Base-by-base conservation (phyloP, 371 early-diverging fungal genomes). In the Mucor piriformis region DNA sequence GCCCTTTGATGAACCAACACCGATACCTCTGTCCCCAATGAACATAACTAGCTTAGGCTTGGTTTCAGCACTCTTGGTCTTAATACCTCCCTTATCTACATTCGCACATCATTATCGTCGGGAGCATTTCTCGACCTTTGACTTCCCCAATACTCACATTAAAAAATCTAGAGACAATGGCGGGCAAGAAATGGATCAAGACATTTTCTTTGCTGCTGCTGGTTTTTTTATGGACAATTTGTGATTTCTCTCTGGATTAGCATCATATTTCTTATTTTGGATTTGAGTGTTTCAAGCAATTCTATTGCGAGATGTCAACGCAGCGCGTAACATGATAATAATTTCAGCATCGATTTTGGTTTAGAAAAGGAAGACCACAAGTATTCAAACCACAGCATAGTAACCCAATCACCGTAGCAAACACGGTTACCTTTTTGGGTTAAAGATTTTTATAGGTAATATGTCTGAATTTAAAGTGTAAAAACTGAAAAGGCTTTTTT, bases 101-200 rank as follows among this genome's bases (percentile, higher is more conserved):
- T 57, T 66, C 23, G 40, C 52, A 6, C 12, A 37, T 0, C 66
- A 66, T n/a, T 66, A 66, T 29, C 56, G 50, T 12, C 13, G 59
- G 15, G 42, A 64, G 2, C 64, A 64, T 3, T 6, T 58, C 8
- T 15, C 50, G 6, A 16, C 25, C 10, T 37, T 54, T 49, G 50
- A 59, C 16, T 64, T 64, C 23, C 50, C 59, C 0, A 50, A 33
- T 32, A 44, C 53, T 1, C 12, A 44, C 7, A 10, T 59, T 2
- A 13, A 16, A 23, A 6, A 12, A 4, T 18, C 1, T 32, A 7
- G 20, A 20, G 10, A 16, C 1, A 10, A 1, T 23, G 23, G 38
- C 0, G n/a, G n/a, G n/a, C n/a, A n/a, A n/a, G n/a, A n/a, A n/a
- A n/a, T n/a, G n/a, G 38, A 44, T 44, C 7, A 13, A 7, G 55